Conservation (phyloP, 495 filamentous ascomycete genomes). For the Paragyromitra xinjiangensis region DNA sequence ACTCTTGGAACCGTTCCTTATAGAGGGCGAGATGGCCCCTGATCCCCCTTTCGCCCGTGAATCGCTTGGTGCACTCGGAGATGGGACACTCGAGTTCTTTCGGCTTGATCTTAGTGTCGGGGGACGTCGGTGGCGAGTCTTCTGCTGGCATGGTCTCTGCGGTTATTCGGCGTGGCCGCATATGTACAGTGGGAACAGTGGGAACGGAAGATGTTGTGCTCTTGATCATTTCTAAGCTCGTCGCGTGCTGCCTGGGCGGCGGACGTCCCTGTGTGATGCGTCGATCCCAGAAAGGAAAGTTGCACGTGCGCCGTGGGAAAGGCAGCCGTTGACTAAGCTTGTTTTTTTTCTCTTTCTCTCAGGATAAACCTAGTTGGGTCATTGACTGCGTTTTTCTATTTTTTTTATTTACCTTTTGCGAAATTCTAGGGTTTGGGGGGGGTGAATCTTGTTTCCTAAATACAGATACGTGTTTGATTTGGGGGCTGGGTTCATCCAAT, state of each 20-base stretch:
- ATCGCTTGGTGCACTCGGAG: constrained; percentile 51
- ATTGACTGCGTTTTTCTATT: constrained; percentile 25
- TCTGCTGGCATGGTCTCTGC: constrained; percentile 51
- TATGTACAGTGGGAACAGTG: constrained; percentile 53
- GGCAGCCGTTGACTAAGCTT: constrained; percentile 37
- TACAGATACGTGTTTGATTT: constrained; percentile 17
- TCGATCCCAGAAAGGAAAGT: constrained; percentile 49
- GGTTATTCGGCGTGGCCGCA: constrained; percentile 53
- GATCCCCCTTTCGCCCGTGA: constrained; percentile 53
- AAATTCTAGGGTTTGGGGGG: background rate
- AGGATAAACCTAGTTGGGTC: constrained; percentile 16
- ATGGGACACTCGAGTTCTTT: constrained; percentile 53
- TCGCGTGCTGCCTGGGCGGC: constrained; percentile 49
- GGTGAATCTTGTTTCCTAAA: background rate
- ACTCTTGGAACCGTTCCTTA: constrained; percentile 54
- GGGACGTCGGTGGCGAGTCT: constrained; percentile 48
- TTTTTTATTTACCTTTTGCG: background rate
- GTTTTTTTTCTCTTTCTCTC: constrained; percentile 13
- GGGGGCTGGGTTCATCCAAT: constrained; percentile 8
- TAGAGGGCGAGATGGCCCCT: constrained; percentile 54
- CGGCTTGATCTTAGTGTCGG: constrained; percentile 52
- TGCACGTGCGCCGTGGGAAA: constrained; percentile 38
- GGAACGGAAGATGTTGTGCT: constrained; percentile 53
- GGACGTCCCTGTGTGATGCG: constrained; percentile 49
- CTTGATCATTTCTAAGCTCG: constrained; percentile 54